phyloP scores from a whole-genome alignment of 2,329 filamentous ascomycete species.

The Gyromitra esculenta region DNA sequence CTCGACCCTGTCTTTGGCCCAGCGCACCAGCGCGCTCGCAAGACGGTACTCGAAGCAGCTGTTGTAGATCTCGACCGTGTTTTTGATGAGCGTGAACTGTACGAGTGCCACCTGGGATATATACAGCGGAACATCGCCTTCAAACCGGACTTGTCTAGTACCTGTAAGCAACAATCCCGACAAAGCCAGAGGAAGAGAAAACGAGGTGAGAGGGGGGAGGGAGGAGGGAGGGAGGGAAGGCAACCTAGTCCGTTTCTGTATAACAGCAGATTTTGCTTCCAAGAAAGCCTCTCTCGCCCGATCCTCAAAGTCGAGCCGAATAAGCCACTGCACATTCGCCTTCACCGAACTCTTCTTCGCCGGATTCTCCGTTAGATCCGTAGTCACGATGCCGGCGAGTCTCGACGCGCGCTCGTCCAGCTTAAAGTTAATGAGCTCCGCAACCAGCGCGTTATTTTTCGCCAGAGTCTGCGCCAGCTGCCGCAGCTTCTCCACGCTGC shows the following conservation, averaged over 20 bases:
- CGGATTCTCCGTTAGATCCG: constrained; percentile 80
- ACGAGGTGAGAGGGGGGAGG: too few species aligned
- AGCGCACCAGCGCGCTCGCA: constrained; percentile 95
- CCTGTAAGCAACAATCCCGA: constrained; percentile 56
- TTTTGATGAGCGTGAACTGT: constrained; percentile 92
- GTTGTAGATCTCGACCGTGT: constrained; percentile 90
- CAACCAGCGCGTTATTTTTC: constrained; percentile 85
- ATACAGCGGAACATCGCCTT: constrained; percentile 89
- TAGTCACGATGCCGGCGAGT: constrained; percentile 78
- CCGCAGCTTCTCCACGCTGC: constrained; percentile 84
- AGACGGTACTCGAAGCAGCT: constrained; percentile 83
- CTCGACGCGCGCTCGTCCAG: constrained; percentile 83
- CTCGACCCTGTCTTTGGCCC: constrained; percentile 96
- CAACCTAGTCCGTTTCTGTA: constrained; percentile 84
- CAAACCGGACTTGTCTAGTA: constrained; percentile 89
- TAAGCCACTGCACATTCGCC: constrained; percentile 83
- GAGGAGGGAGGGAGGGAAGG: constrained; percentile 54
- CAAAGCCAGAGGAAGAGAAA: not conserved
- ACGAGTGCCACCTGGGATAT: constrained; percentile 96
- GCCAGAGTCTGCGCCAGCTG: constrained; percentile 76
- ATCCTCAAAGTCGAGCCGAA: constrained; percentile 88
- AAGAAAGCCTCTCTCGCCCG: constrained; percentile 87
- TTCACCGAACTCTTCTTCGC: constrained; percentile 80
- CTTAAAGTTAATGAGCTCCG: constrained; percentile 91
- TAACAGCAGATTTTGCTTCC: constrained; percentile 77